Percentiles rank a stretch among this genome's conserved stretches.
These are phyloP conservation scores for Schwanniomyces pseudopolymorphus DNA, from an alignment of 805 yeast genomes.

Conservation along the genomic window DNA sequence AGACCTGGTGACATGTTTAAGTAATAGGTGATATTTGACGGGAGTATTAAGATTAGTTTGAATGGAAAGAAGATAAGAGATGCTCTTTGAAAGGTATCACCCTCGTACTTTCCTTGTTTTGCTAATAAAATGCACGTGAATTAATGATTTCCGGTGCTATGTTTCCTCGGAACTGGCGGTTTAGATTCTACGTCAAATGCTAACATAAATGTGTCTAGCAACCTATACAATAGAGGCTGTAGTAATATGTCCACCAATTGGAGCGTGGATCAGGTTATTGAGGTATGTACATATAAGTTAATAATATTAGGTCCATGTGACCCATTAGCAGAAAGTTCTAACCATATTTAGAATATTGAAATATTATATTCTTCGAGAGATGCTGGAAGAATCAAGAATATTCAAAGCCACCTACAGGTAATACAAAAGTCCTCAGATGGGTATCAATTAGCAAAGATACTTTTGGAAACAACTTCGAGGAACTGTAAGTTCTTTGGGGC, in stretches of 20 bases:
- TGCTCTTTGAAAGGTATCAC: no score
- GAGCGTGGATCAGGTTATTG: slow-evolving; percentile 9
- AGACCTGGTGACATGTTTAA: no score
- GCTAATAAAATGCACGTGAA: neutral
- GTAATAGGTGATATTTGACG: no score
- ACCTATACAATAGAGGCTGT: neutral
- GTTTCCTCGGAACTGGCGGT: neutral
- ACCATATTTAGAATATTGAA: slow-evolving; percentile 34
- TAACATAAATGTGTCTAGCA: neutral
- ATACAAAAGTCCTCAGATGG: slow-evolving; percentile 61
- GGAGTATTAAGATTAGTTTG: no score
- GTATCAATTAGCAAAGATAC: slow-evolving; percentile 52
- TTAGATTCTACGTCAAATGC: neutral
- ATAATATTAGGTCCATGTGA: neutral
- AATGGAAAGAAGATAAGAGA: no score
- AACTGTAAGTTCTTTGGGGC: slow-evolving; percentile 79
- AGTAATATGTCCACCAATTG: slow-evolving; percentile 1
- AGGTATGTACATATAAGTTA: slow-evolving; percentile 9
- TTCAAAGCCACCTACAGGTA: slow-evolving; percentile 57
- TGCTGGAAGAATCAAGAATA: slow-evolving; percentile 34
- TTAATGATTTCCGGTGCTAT: neutral
- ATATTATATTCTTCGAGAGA: slow-evolving; percentile 42
- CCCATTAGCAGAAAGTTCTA: slow-evolving; percentile 5
- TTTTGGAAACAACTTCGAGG: slow-evolving; percentile 42
- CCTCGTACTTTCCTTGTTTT: neutral